Evolutionary conservation across 192 early-diverging fungal genomes (phyloP).

Genomic region (Chytriomyces hyalinus): DNA sequence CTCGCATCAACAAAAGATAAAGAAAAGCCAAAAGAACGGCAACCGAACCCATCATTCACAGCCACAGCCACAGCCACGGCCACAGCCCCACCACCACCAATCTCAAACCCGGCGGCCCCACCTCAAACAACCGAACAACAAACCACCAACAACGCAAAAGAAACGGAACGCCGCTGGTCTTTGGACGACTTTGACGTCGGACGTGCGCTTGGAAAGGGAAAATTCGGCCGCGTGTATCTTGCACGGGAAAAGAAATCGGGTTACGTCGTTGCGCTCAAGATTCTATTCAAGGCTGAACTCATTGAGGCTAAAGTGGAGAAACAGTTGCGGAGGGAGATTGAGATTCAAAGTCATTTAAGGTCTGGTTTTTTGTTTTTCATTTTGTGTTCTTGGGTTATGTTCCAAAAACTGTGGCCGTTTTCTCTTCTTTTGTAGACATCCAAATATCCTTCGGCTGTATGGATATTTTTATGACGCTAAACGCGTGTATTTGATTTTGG

Average conservation of each 20-base stretch:
- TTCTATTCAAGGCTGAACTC: slow-evolving; percentile 85
- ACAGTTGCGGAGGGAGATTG: slow-evolving; percentile 92
- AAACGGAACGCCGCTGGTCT: slow-evolving; percentile 44
- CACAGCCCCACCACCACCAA: neutral
- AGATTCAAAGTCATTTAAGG: slow-evolving; percentile 91
- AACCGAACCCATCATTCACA: no score
- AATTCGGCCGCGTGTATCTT: slow-evolving; percentile 94
- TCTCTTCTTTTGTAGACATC: slow-evolving; percentile 62
- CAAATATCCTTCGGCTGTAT: slow-evolving; percentile 91
- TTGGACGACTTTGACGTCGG: slow-evolving; percentile 92
- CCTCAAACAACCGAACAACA: neutral
- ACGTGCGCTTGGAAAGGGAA: slow-evolving; percentile 86
- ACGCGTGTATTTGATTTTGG: slow-evolving; percentile 90
- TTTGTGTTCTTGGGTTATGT: neutral
- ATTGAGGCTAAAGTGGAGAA: slow-evolving; percentile 76
- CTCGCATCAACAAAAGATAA: neutral
- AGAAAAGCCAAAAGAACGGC: neutral
- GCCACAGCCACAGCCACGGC: neutral
- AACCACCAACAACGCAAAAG: neutral
- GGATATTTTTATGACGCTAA: slow-evolving; percentile 96
- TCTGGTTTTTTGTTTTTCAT: neutral
- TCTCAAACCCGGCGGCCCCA: neutral
- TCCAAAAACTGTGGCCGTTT: neutral
- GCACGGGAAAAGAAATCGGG: slow-evolving; percentile 86
- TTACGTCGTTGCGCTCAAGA: slow-evolving; percentile 91